Conservation (phyloP, 345 rosid genomes). For the Psidium guajava region DNA sequence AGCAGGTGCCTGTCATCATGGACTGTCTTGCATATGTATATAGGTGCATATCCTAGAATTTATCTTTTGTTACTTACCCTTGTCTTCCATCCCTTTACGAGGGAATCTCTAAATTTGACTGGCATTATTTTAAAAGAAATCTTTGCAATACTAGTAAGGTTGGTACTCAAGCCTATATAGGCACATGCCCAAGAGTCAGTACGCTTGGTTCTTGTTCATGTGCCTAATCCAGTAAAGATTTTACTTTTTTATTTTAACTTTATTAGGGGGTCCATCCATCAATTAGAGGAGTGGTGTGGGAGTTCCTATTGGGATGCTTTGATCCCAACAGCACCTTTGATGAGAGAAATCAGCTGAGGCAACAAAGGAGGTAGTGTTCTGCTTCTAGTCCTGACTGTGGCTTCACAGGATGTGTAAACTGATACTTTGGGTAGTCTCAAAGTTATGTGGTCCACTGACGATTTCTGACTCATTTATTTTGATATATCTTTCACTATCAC, state of each 20-base stretch:
- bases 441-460: background rate
- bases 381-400: background rate
- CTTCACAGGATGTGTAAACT: background rate
- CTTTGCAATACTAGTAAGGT: background rate
- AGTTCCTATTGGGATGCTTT: slow-evolving; percentile 85
- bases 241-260: background rate
- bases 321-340: slow-evolving; percentile 87
- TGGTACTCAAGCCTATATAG: background rate
- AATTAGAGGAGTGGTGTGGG: slow-evolving; percentile 89
- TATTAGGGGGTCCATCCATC: slow-evolving; percentile 88
- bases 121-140: background rate
- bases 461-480: background rate
- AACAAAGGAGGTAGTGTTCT: slow-evolving; percentile 47
- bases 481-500: background rate
- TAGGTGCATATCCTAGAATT: background rate
- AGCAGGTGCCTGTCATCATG: background rate
- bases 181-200: background rate
- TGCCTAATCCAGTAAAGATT: background rate
- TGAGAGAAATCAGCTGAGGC: slow-evolving; percentile 56
- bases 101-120: background rate
- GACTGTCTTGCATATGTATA: background rate
- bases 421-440: background rate
- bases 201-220: background rate
- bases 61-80: background rate
- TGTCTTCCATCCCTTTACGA: background rate